phyloP scores from a whole-genome alignment of 352 stramenopile genomes.

The Pythium insidiosum region DNA sequence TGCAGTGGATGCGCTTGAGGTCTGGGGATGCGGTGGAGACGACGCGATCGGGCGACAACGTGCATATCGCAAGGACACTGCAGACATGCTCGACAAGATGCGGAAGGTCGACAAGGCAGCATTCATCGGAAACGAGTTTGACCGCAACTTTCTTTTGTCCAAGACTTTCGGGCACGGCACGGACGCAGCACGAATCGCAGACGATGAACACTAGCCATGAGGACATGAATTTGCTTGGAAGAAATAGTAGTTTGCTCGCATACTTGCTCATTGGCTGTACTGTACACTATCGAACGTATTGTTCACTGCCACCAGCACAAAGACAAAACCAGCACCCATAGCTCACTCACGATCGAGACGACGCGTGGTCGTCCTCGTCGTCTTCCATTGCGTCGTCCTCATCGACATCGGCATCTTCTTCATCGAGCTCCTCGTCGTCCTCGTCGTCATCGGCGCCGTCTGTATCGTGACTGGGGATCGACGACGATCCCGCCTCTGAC shows the following conservation, averaged over 20 bases:
- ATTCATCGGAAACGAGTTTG: slow-evolving; percentile 77
- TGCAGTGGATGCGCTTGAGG: slow-evolving; percentile 55
- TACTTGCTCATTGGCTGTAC: too few species aligned
- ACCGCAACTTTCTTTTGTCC: slow-evolving; percentile 72
- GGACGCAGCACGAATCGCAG: slow-evolving; percentile 49
- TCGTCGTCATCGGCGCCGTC: too few species aligned
- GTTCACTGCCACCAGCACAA: too few species aligned
- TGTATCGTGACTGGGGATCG: slow-evolving; percentile 13
- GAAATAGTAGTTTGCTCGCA: too few species aligned
- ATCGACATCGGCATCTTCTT: slow-evolving; percentile 23
- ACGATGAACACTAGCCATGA: slow-evolving; percentile 45
- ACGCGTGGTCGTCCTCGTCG: slow-evolving; percentile 5
- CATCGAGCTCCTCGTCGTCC: slow-evolving; percentile 43
- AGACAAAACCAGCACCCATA: too few species aligned
- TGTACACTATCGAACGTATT: too few species aligned
- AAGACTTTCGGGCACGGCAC: slow-evolving; percentile 75
- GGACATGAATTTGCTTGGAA: not conserved
- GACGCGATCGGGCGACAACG: slow-evolving; percentile 41
- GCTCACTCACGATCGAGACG: too few species aligned
- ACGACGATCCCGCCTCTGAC: too few species aligned
- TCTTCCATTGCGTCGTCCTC: slow-evolving; percentile 11
- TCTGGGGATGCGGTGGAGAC: slow-evolving; percentile 73
- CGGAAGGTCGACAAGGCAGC: slow-evolving; percentile 84
- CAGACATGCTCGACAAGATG: slow-evolving; percentile 75
- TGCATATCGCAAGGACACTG: slow-evolving; percentile 63